Evolutionary conservation across 2,329 filamentous ascomycete genomes (phyloP).

Genomic region (Cordyceps farinosa): DNA sequence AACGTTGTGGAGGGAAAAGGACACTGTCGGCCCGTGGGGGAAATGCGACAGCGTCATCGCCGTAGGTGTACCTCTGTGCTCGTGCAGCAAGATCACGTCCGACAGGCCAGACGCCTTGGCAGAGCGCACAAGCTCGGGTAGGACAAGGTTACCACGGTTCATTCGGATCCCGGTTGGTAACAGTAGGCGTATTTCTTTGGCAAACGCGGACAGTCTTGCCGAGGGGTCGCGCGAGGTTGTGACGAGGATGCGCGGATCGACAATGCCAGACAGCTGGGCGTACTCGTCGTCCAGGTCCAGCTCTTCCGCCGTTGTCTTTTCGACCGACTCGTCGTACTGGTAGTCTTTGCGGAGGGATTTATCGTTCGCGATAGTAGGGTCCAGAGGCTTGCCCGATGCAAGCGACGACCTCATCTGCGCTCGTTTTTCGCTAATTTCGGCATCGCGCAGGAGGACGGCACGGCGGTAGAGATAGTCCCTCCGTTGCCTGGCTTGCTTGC

Average conservation of each 20-base stretch:
- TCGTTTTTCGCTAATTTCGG: slow-evolving; percentile 88
- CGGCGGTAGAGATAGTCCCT: slow-evolving; percentile 74
- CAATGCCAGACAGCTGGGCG: slow-evolving; percentile 80
- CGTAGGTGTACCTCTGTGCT: slow-evolving; percentile 88
- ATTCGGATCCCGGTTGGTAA: slow-evolving; percentile 82
- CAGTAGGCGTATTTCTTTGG: slow-evolving; percentile 83
- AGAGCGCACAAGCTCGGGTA: slow-evolving; percentile 79
- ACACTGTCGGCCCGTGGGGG: slow-evolving; percentile 75
- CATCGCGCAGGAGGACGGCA: slow-evolving; percentile 81
- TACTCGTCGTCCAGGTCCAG: slow-evolving; percentile 87
- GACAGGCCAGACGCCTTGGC: slow-evolving; percentile 76
- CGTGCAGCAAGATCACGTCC: slow-evolving; percentile 84
- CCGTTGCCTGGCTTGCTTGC: slow-evolving; percentile 41
- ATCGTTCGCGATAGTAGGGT: slow-evolving; percentile 80
- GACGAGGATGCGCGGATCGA: slow-evolving; percentile 84
- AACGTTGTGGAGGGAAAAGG: slow-evolving; percentile 89
- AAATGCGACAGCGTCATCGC: slow-evolving; percentile 84
- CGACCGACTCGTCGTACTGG: slow-evolving; percentile 85
- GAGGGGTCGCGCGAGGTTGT: slow-evolving; percentile 89
- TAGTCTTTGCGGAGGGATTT: slow-evolving; percentile 79
- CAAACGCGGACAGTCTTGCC: slow-evolving; percentile 79
- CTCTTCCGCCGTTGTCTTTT: slow-evolving; percentile 63
- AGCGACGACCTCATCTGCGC: slow-evolving; percentile 82
- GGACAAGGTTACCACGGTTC: slow-evolving; percentile 85
- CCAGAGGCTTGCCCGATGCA: slow-evolving; percentile 82